Conservation (phyloP, 2,329 filamentous ascomycete genomes). For the Ophiocordyceps polyrhachis-furcata region DNA sequence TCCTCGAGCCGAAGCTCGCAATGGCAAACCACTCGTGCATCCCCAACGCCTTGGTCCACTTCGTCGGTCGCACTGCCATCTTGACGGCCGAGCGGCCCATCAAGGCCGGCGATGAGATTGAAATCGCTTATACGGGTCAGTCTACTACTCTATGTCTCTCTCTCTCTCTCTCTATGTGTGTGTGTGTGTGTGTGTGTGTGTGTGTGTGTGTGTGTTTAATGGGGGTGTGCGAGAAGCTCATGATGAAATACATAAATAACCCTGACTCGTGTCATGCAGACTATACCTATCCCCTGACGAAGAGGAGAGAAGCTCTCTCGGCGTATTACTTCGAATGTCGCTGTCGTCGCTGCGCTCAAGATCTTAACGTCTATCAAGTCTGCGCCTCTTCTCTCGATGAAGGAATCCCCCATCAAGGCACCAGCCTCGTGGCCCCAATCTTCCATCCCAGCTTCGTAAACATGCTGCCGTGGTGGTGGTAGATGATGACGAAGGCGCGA, state of each 20-base stretch:
- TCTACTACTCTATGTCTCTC: conserved; percentile 1
- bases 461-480: conserved; percentile 8
- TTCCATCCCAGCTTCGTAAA: conserved; percentile 9
- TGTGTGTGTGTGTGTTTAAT: neutral
- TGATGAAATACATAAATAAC: neutral
- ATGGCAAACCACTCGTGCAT: conserved; percentile 46
- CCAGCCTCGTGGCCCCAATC: conserved; percentile 23
- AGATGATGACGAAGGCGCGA: conserved; percentile 1
- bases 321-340: conserved; percentile 34
- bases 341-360: conserved; percentile 28
- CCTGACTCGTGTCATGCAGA: conserved; percentile 16
- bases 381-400: conserved; percentile 19
- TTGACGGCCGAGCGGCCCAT: conserved; percentile 32
- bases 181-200: no score
- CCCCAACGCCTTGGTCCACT: conserved; percentile 40
- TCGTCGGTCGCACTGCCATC: conserved; percentile 29
- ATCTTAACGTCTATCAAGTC: conserved; percentile 36
- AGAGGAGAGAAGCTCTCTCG: conserved; percentile 22
- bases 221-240: no score
- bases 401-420: conserved; percentile 21
- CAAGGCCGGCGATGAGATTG: conserved; percentile 32
- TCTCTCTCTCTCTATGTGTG: neutral
- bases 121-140: conserved; percentile 42
- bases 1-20: conserved; percentile 34
- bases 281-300: conserved; percentile 23